Evolutionary conservation across 257 asterid species (phyloP), one percentile per base, ranked within the genome.

Genomic region (Solanum boliviense): DNA sequence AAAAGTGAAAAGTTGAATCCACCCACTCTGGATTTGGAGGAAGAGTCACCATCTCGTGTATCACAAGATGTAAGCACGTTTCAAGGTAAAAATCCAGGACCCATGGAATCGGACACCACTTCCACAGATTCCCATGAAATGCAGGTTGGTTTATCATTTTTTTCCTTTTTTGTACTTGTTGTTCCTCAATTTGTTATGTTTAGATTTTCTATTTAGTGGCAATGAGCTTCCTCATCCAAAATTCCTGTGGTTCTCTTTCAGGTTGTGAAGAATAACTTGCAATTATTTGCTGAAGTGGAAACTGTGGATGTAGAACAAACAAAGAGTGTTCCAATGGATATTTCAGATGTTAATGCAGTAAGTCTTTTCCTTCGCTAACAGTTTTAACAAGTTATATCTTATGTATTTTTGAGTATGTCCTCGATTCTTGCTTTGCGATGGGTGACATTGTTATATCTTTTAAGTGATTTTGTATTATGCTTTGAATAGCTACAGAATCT

Each of bases 51-150:
- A 82, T 91, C 94, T 44, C 86, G 78, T 67, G 89, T 90, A 84
- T 90, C 91, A 70, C 87, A 93, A 84, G 91, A 89, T 90, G 90
- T 91, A 44, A 91, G 89, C 91, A 75, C 90, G 73, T 87, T 94
- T 84, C 92, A 86, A 84, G 87, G 90, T 60, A 89, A 89, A 90
- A 86, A 72, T 89, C 86, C 72, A 83, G 94, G 91, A 88, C 88
- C 71, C 89, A 62, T 75, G 76, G 92, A 79, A 52, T 87, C 91
- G 34, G 86, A 89, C 11, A 91, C 91, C 74, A 89, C 90, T 88
- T 70, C 76, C 16, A 89, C 88, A 79, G 89, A 90, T 87, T 90
- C 72, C 83, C 87, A 87, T 76, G 91, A 90, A 84, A 88, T 56
- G 74, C 95, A 92, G 96, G 95, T 94, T 88, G 72, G 70, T 82